Evolutionary conservation across 768 basidiomycete species (phyloP).

Genomic region (Tylopilus rubrobrunneus): DNA sequence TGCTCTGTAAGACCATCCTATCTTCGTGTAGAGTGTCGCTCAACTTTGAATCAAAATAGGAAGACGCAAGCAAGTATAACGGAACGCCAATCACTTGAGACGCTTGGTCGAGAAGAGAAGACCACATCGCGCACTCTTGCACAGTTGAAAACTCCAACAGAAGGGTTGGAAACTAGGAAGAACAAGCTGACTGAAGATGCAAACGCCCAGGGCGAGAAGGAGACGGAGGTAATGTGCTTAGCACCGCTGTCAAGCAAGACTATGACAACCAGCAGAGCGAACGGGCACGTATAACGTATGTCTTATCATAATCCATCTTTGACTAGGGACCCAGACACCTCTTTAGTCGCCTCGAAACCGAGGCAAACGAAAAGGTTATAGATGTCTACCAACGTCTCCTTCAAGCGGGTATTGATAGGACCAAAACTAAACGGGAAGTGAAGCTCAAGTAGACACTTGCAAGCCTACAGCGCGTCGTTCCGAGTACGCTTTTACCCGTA

Average conservation of each 20-base stretch:
- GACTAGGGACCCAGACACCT: neutral
- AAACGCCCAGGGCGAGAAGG: conserved; percentile 43
- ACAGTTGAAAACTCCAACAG: conserved; percentile 66
- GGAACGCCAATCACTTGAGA: conserved; percentile 84
- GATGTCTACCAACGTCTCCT: conserved; percentile 79
- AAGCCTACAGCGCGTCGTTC: conserved; percentile 84
- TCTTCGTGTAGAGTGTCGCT: neutral
- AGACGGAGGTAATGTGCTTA: conserved; percentile 46
- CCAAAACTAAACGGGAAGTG: conserved; percentile 79
- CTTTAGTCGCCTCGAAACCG: conserved; percentile 79
- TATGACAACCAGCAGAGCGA: conserved; percentile 76
- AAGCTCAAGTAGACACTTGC: conserved; percentile 83
- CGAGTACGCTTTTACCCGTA: conserved; percentile 44
- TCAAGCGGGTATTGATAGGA: conserved; percentile 85
- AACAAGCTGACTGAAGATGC: conserved; percentile 55
- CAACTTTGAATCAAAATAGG: conserved; percentile 36
- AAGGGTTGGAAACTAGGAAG: conserved; percentile 57
- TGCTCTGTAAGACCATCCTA: conserved; percentile 15
- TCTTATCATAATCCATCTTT: neutral
- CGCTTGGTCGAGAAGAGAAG: conserved; percentile 79
- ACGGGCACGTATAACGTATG: conserved; percentile 69
- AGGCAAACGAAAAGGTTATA: conserved; percentile 88
- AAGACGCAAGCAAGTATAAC: conserved; percentile 76
- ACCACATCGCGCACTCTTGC: conserved; percentile 58
- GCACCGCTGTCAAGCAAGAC: too few relatives aligned